Conservation (phyloP, 176 grass and related monocot species). For the Panicum miliaceum region DNA sequence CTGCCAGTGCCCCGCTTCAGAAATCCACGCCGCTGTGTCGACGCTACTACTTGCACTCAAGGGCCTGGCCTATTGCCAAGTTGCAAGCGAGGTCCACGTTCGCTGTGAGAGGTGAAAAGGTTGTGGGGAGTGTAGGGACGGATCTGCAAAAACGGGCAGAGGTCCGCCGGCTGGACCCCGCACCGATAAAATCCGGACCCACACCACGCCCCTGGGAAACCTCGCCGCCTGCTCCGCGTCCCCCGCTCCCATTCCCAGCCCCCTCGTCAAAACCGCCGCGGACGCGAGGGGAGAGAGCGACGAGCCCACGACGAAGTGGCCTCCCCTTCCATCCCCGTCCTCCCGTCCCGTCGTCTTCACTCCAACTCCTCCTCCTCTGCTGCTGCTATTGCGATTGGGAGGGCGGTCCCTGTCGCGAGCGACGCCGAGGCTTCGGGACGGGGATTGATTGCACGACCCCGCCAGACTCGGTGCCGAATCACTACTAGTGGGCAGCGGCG, state of each 20-base stretch:
- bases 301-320: not conserved
- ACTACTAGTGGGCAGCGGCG: not conserved
- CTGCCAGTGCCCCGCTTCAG: not conserved
- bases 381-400: not conserved
- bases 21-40: not conserved
- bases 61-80: not conserved
- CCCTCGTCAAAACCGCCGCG: not conserved
- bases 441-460: not conserved
- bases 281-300: not conserved
- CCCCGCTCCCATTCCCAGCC: slow-evolving; percentile 23
- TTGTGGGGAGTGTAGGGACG: not conserved
- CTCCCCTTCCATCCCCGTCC: not conserved
- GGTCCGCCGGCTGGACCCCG: slow-evolving; percentile 6
- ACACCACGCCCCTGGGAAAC: not conserved
- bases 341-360: slow-evolving; percentile 40
- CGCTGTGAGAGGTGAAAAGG: not conserved
- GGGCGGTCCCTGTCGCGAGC: slow-evolving; percentile 17
- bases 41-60: not conserved
- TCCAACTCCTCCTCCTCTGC: slow-evolving; percentile 20
- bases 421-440: slow-evolving; percentile 8
- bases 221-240: slow-evolving; percentile 49
- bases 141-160: not conserved
- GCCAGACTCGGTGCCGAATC: not conserved
- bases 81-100: too few species aligned
- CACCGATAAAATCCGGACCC: not conserved